Percentiles rank a stretch among this genome's conserved stretches.
phyloP scores from a whole-genome alignment of 495 filamentous ascomycete genomes.

The Xylaria palmicola region DNA sequence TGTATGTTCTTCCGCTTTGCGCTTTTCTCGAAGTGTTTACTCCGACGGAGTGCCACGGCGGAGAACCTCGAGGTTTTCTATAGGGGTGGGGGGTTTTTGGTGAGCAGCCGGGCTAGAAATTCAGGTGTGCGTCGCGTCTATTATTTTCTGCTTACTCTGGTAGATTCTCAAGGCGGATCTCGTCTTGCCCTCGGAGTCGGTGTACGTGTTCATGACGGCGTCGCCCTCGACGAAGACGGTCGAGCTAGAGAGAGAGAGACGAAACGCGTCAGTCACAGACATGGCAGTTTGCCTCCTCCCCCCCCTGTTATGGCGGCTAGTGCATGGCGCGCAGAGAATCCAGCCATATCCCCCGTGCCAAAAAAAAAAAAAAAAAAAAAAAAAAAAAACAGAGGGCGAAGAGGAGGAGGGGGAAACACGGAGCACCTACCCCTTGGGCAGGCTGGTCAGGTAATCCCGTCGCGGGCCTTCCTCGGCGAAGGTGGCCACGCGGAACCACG shows the following conservation, averaged over 20 bases:
- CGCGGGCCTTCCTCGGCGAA: slow-evolving; percentile 60
- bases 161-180: slow-evolving; percentile 59
- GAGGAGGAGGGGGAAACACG: too few relatives aligned
- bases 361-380: background rate
- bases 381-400: background rate
- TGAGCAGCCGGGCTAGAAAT: too few relatives aligned
- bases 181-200: slow-evolving; percentile 63
- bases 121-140: too few relatives aligned
- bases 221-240: slow-evolving; percentile 75
- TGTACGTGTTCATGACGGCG: slow-evolving; percentile 57
- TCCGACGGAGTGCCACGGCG: slow-evolving; percentile 34
- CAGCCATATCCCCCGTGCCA: background rate
- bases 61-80: slow-evolving; percentile 63
- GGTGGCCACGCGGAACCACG: slow-evolving; percentile 71
- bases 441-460: slow-evolving; percentile 61
- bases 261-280: background rate
- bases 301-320: too few relatives aligned
- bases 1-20: too few relatives aligned
- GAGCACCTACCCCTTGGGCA: slow-evolving; percentile 79
- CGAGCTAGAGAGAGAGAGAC: slow-evolving; percentile 43
- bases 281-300: too few relatives aligned
- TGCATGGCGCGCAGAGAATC: too few relatives aligned
- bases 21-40: background rate
- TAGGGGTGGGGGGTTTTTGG: too few relatives aligned
- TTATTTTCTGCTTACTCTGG: slow-evolving; percentile 80